These are phyloP conservation scores for Leccinum rimulosum DNA, from an alignment of 768 basidiomycete species.

Conservation along the genomic window DNA sequence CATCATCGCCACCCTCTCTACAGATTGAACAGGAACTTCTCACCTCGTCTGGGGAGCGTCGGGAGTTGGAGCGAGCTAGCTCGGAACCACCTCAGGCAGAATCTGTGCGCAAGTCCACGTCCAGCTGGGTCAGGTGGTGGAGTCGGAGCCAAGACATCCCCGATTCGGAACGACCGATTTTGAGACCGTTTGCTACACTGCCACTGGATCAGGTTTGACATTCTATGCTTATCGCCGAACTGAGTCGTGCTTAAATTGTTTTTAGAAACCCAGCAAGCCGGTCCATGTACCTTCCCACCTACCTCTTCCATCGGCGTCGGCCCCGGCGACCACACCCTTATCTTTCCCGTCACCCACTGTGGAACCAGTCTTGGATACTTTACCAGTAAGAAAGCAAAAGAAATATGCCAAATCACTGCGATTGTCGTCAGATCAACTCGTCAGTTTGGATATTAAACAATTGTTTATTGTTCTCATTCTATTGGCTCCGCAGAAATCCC, in stretches of 20 bases:
- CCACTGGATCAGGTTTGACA: slow-evolving; percentile 23
- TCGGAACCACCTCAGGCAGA: slow-evolving; percentile 38
- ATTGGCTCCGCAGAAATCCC: slow-evolving; percentile 58
- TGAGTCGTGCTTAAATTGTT: slow-evolving; percentile 1
- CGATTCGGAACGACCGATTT: slow-evolving; percentile 18
- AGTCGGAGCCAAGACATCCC: slow-evolving; percentile 50
- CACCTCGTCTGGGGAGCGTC: slow-evolving; percentile 19
- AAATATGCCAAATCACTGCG: slow-evolving; percentile 91
- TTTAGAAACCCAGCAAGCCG: slow-evolving; percentile 14
- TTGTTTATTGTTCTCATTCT: neutral
- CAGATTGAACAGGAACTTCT: slow-evolving; percentile 31
- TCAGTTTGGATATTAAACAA: slow-evolving; percentile 35
- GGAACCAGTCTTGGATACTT: slow-evolving; percentile 26
- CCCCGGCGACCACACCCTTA: slow-evolving; percentile 45
- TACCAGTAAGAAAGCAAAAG: slow-evolving; percentile 29
- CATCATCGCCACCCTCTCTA: slow-evolving; percentile 6
- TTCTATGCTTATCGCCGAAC: neutral
- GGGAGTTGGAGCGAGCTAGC: slow-evolving; percentile 34
- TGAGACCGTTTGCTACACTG: slow-evolving; percentile 25
- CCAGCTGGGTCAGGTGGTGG: slow-evolving; percentile 88
- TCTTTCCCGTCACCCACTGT: slow-evolving; percentile 19
- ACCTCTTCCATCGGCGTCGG: slow-evolving; percentile 38
- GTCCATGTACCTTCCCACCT: neutral
- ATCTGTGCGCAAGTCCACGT: slow-evolving; percentile 41
- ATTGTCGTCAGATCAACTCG: slow-evolving; percentile 91